Conservation (phyloP, 495 filamentous ascomycete species). For the Lepraria neglecta region DNA sequence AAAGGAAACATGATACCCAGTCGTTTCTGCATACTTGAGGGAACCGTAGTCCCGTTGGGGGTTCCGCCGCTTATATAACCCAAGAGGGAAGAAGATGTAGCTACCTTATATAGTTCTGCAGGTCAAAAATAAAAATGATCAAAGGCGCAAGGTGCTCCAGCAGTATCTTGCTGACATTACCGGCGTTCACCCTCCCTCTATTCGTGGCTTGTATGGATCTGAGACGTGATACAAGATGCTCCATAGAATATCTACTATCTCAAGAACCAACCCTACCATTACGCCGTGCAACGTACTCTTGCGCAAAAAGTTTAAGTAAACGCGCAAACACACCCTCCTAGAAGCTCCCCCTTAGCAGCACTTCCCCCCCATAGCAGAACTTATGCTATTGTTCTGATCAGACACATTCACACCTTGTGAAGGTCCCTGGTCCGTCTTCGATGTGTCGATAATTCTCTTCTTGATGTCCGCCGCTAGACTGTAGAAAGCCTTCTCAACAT, state of each 20-base stretch:
- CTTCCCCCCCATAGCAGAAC: conserved; percentile 58
- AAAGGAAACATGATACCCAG: too few species aligned
- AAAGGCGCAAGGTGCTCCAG: neutral
- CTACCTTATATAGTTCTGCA: too few species aligned
- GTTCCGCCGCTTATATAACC: too few species aligned
- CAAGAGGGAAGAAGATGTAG: too few species aligned
- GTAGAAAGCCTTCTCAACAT: conserved; percentile 98
- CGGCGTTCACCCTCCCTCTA: neutral
- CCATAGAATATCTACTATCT: conserved; percentile 14
- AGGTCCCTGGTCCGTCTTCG: conserved; percentile 65
- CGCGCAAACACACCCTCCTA: neutral
- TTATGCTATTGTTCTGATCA: conserved; percentile 52
- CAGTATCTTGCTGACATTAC: neutral
- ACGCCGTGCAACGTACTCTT: conserved; percentile 17
- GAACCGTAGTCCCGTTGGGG: too few species aligned
- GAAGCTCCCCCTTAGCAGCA: conserved; percentile 59
- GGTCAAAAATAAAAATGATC: neutral
- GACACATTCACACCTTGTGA: conserved; percentile 65
- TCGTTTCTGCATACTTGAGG: too few species aligned
- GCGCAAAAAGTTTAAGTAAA: conserved; percentile 10
- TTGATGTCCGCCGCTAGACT: conserved; percentile 94
- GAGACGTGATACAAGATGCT: conserved; percentile 10
- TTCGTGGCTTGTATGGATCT: neutral
- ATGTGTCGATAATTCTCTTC: conserved; percentile 84
- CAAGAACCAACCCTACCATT: conserved; percentile 9